Percentiles rank a stretch among this genome's conserved stretches.
These are phyloP conservation scores for Gamsiella multidivaricata DNA, from an alignment of 192 early-diverging fungal genomes.

Conservation along the genomic window DNA sequence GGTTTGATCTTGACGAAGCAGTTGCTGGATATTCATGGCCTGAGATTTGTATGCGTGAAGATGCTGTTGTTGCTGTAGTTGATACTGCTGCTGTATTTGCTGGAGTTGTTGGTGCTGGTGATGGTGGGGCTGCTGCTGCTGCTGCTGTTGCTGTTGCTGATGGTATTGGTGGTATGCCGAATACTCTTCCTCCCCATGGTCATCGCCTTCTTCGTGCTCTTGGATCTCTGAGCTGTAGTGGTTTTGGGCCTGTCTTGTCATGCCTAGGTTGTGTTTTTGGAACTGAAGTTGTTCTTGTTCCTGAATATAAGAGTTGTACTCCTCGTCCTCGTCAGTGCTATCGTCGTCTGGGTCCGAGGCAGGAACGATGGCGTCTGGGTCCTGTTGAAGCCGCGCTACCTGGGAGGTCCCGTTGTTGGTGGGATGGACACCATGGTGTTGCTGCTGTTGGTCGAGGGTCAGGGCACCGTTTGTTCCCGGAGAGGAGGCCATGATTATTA, in stretches of 20 bases:
- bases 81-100: slow-evolving; percentile 45
- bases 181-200: slow-evolving; percentile 10
- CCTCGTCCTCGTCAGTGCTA: slow-evolving; percentile 45
- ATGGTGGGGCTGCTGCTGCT: slow-evolving; percentile 30
- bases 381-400: slow-evolving; percentile 9
- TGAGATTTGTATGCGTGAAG: slow-evolving; percentile 44
- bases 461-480: slow-evolving; percentile 2
- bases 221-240: slow-evolving; percentile 9
- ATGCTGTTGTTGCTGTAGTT: slow-evolving; percentile 46
- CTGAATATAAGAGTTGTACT: slow-evolving; percentile 44
- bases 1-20: slow-evolving; percentile 30
- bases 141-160: slow-evolving; percentile 16
- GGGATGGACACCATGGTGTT: background rate
- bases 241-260: background rate
- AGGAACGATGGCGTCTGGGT: slow-evolving; percentile 40
- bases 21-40: slow-evolving; percentile 52
- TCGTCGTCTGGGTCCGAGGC: slow-evolving; percentile 40
- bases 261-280: slow-evolving; percentile 16
- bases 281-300: slow-evolving; percentile 38
- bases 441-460: slow-evolving; percentile 3
- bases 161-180: slow-evolving; percentile 5
- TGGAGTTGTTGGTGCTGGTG: slow-evolving; percentile 47
- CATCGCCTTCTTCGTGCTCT: slow-evolving; percentile 1
- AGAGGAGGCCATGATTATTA: slow-evolving; percentile 9
- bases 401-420: slow-evolving; percentile 11